phyloP scores from a whole-genome alignment of 352 stramenopile species.

The Phytophthora colocasiae region DNA sequence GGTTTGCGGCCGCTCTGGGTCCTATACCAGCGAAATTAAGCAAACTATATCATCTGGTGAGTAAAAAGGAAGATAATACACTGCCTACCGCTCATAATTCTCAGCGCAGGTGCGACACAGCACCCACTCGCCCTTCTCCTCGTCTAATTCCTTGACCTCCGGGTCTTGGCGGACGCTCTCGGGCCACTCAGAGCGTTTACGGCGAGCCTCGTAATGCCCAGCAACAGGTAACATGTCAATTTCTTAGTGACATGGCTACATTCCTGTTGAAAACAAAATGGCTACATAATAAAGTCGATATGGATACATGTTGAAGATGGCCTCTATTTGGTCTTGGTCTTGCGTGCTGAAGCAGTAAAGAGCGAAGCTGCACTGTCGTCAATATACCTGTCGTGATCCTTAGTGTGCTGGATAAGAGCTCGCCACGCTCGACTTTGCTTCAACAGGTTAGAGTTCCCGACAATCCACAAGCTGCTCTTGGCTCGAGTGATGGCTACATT shows the following conservation, averaged over 20 bases:
- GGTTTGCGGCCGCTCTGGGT: slow-evolving; percentile 60
- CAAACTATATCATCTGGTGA: neutral
- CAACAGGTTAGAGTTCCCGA: slow-evolving; percentile 74
- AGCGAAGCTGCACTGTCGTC: slow-evolving; percentile 32
- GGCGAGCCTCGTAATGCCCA: slow-evolving; percentile 49
- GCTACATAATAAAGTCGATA: slow-evolving; percentile 14
- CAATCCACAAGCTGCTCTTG: slow-evolving; percentile 94
- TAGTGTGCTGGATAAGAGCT: slow-evolving; percentile 71
- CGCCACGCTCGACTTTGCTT: slow-evolving; percentile 74
- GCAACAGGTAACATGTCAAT: slow-evolving; percentile 16
- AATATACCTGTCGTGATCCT: slow-evolving; percentile 59
- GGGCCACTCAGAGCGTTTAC: slow-evolving; percentile 60
- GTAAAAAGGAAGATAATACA: neutral
- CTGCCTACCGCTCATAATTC: slow-evolving; percentile 56
- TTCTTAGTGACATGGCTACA: slow-evolving; percentile 13
- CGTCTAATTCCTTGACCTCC: slow-evolving; percentile 63
- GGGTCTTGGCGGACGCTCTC: slow-evolving; percentile 57
- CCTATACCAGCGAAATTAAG: slow-evolving; percentile 26
- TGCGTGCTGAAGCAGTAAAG: slow-evolving; percentile 9
- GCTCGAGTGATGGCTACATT: slow-evolving; percentile 99
- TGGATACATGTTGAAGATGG: slow-evolving; percentile 26
- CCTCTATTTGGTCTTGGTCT: neutral
- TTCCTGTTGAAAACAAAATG: neutral
- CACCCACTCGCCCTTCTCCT: slow-evolving; percentile 71
- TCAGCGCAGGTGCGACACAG: slow-evolving; percentile 65